Conservation (phyloP, 495 filamentous ascomycete genomes). For the Venustampulla echinocandica region DNA sequence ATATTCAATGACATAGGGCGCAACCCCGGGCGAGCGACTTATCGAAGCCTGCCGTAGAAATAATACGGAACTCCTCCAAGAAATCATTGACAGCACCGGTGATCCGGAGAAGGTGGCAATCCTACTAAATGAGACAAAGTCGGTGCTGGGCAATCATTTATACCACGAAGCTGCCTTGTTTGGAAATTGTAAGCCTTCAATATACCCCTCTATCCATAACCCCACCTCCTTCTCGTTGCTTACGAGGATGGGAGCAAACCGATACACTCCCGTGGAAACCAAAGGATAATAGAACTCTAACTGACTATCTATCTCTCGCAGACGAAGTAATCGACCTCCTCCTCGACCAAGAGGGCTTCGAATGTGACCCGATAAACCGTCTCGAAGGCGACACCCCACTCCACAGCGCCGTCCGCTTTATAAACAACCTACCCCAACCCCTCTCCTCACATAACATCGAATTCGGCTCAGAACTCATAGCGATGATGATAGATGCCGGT, state of each 20-base stretch:
- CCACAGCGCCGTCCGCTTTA: conserved; percentile 77
- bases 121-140: conserved; percentile 75
- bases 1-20: too few relatives aligned
- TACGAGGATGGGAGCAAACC: too few relatives aligned
- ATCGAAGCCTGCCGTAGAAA: conserved; percentile 91
- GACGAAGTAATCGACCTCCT: conserved; percentile 86
- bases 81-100: conserved; percentile 41
- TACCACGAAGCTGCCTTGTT: conserved; percentile 81
- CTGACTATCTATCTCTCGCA: too few relatives aligned
- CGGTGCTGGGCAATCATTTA: conserved; percentile 76
- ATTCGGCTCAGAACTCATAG: conserved; percentile 61
- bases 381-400: conserved; percentile 83
- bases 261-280: too few relatives aligned
- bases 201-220: background rate
- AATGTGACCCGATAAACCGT: conserved; percentile 82
- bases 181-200: conserved; percentile 67
- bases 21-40: conserved; percentile 72
- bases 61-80: conserved; percentile 71
- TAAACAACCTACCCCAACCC: conserved; percentile 49
- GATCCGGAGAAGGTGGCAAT: conserved; percentile 40
- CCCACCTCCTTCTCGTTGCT: background rate
- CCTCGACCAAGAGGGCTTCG: conserved; percentile 88
- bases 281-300: too few relatives aligned
- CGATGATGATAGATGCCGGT: conserved; percentile 90
- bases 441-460: conserved; percentile 40